Evolutionary conservation across 768 basidiomycete genomes (phyloP).

Genomic region (Termitomyces sp.): DNA sequence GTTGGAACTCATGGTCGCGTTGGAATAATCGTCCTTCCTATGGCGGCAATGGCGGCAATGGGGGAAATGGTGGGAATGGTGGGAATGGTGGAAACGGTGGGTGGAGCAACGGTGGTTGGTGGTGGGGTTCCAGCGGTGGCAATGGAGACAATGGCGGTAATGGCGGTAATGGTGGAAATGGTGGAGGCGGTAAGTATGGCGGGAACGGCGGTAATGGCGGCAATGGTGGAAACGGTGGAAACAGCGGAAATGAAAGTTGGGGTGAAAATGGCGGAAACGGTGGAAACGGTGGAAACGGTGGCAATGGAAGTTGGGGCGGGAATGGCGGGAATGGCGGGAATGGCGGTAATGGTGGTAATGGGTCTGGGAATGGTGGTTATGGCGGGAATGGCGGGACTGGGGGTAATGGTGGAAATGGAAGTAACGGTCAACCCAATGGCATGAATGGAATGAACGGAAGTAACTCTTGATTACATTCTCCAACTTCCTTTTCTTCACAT

Average conservation of each 20-base stretch:
- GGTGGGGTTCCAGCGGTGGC: neutral
- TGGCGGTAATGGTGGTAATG: neutral
- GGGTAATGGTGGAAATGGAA: neutral
- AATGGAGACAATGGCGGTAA: neutral
- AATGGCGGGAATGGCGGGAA: neutral
- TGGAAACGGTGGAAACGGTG: neutral
- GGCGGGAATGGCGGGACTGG: neutral
- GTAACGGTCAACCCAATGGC: neutral
- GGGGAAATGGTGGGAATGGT: neutral
- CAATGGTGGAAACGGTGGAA: neutral
- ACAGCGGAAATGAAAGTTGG: neutral
- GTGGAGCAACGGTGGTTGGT: neutral
- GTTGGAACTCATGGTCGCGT: conserved; percentile 5
- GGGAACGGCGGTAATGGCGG: neutral
- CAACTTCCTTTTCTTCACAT: neutral
- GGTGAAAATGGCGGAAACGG: neutral
- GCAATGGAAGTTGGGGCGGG: neutral
- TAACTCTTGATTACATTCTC: neutral
- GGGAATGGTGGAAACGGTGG: conserved; percentile 1
- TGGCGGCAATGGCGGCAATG: conserved; percentile 1
- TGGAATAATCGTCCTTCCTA: neutral
- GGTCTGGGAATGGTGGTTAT: neutral
- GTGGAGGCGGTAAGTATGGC: neutral
- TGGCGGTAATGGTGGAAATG: neutral
- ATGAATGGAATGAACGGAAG: conserved; percentile 2